phyloP scores from a whole-genome alignment of 1,284 basidiomycete species.

The Volvariella volvacea region DNA sequence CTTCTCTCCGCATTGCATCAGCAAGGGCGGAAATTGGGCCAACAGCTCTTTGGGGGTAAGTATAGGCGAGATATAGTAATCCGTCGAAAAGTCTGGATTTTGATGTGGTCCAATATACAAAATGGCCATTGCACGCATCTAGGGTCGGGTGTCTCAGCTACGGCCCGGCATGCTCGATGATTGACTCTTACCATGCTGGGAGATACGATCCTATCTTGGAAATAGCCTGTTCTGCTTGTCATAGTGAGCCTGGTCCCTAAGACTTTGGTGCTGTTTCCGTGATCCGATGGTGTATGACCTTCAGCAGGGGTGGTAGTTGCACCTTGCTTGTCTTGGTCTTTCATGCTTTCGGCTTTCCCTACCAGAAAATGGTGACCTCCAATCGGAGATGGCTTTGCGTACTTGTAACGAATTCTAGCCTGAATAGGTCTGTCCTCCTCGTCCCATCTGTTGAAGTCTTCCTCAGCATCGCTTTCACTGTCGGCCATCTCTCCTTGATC shows the following conservation, averaged over 20 bases:
- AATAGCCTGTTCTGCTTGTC: constrained; percentile 93
- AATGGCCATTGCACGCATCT: constrained; percentile 99
- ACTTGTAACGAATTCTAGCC: constrained; percentile 53
- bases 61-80: constrained; percentile 94
- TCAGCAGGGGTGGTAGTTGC: no score
- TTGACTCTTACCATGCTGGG: constrained; percentile 77
- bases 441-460: constrained; percentile 33
- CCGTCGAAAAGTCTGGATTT: constrained; percentile 89
- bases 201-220: constrained; percentile 87
- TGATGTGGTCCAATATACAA: constrained; percentile 91
- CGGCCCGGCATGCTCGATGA: no score
- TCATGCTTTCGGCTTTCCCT: no score
- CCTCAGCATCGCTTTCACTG: constrained; percentile 35
- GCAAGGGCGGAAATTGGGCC: constrained; percentile 87
- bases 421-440: constrained; percentile 59
- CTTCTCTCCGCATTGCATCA: constrained; percentile 92
- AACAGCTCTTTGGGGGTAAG: constrained; percentile 80
- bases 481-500: constrained; percentile 44
- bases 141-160: constrained; percentile 1
- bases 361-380: no score
- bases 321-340: no score
- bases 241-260: constrained; percentile 89
- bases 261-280: constrained; percentile 36
- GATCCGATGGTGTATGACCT: constrained; percentile 10
- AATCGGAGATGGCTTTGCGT: constrained; percentile 20